Conservation (phyloP, 495 filamentous ascomycete genomes). For the Rhypophila decipiens region DNA sequence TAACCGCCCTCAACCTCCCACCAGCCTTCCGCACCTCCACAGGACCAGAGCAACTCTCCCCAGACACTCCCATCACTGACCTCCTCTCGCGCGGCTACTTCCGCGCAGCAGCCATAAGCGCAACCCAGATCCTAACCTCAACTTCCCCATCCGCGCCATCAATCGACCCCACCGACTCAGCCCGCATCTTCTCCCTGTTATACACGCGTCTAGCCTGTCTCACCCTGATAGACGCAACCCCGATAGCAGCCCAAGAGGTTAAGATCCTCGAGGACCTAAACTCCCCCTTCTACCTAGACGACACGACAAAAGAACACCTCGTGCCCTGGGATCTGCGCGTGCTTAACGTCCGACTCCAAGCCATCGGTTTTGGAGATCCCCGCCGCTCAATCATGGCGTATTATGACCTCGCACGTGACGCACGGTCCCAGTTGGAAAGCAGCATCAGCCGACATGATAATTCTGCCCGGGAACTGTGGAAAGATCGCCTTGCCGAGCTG, state of each 20-base stretch:
- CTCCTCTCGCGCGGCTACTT: constrained; percentile 58
- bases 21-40: constrained; percentile 50
- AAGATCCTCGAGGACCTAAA: constrained; percentile 77
- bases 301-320: constrained; percentile 47
- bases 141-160: too few relatives aligned
- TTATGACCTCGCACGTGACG: constrained; percentile 81
- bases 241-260: constrained; percentile 78
- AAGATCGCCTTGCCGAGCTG: constrained; percentile 59
- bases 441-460: constrained; percentile 30
- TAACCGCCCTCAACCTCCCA: constrained; percentile 60
- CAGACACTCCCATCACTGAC: constrained; percentile 41
- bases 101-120: constrained; percentile 66
- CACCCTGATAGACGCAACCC: constrained; percentile 58
- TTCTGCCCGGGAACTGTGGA: constrained; percentile 57
- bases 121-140: constrained; percentile 63
- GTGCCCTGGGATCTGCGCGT: constrained; percentile 86
- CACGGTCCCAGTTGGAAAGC: constrained; percentile 45
- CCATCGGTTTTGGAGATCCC: constrained; percentile 74
- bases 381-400: constrained; percentile 80
- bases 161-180: constrained; percentile 48
- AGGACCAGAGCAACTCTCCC: constrained; percentile 37
- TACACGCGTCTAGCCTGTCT: constrained; percentile 82
- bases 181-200: constrained; percentile 65
- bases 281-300: constrained; percentile 58
- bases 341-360: constrained; percentile 73